Conservation (phyloP, 1,284 basidiomycete species). For the Coniferiporia sulphurascens region DNA sequence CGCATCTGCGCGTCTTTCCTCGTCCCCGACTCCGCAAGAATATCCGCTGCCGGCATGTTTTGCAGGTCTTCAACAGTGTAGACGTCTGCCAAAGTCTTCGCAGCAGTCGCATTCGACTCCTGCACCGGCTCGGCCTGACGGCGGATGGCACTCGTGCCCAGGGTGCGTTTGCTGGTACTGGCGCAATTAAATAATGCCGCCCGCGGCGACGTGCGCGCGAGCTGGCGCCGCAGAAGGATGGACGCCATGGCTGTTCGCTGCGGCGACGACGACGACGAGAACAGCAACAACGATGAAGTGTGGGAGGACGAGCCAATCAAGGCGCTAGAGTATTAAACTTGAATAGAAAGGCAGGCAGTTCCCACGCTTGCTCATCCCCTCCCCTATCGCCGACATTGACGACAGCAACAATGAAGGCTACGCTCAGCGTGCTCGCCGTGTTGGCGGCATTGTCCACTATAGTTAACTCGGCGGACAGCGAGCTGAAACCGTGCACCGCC, state of each 20-base stretch:
- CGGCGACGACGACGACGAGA: slow-evolving; percentile 8
- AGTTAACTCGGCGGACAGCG: slow-evolving; percentile 14
- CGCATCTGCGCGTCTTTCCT: slow-evolving; percentile 80
- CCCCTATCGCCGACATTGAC: not conserved
- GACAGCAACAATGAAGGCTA: slow-evolving; percentile 6
- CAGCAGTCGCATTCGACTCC: slow-evolving; percentile 17
- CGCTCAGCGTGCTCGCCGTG: slow-evolving; percentile 7
- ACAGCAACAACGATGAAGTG: slow-evolving; percentile 26
- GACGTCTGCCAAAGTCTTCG: slow-evolving; percentile 48
- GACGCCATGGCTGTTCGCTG: slow-evolving; percentile 29
- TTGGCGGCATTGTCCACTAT: not conserved
- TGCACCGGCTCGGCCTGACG: slow-evolving; percentile 15
- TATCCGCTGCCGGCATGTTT: slow-evolving; percentile 68
- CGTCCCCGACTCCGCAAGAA: slow-evolving; percentile 71
- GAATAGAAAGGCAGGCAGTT: slow-evolving; percentile 8
- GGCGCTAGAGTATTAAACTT: slow-evolving; percentile 15
- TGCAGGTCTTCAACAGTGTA: slow-evolving; percentile 83
- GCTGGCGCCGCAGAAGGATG: slow-evolving; percentile 38
- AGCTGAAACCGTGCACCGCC: slow-evolving; percentile 36
- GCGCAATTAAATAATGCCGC: not conserved
- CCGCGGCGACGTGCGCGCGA: slow-evolving; percentile 28
- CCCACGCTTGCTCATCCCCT: not conserved
- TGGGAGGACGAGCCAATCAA: not conserved
- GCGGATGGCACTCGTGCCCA: slow-evolving; percentile 14
- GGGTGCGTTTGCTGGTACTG: slow-evolving; percentile 4